Percentiles rank a stretch among this genome's conserved stretches.
These are phyloP conservation scores for Amorphotheca resinae DNA, from an alignment of 495 filamentous ascomycete genomes.

Conservation along the genomic window DNA sequence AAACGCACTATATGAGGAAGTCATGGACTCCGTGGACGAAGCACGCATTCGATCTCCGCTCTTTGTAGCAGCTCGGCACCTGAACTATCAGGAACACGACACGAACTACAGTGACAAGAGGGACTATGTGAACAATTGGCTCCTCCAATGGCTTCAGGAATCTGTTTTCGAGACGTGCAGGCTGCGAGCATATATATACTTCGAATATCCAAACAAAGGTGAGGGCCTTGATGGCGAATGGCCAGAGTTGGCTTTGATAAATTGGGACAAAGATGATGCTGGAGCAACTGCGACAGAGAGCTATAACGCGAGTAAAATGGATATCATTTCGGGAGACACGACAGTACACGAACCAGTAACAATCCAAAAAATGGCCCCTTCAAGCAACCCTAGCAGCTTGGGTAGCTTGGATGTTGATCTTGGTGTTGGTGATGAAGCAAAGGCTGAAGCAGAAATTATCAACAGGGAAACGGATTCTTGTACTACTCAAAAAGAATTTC, in stretches of 20 bases:
- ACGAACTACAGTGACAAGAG: slow-evolving; percentile 11
- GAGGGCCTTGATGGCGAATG: slow-evolving; percentile 9
- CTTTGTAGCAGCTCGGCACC: slow-evolving; percentile 5
- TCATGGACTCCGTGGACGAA: slow-evolving; percentile 12
- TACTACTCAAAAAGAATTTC: background rate
- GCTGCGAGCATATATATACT: slow-evolving; percentile 9
- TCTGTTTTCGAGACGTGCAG: slow-evolving; percentile 9
- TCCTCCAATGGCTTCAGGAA: slow-evolving; percentile 15
- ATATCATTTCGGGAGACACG: slow-evolving; percentile 11
- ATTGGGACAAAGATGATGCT: slow-evolving; percentile 13
- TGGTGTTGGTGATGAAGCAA: background rate
- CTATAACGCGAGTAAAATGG: slow-evolving; percentile 6
- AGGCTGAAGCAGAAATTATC: background rate
- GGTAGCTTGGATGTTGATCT: slow-evolving; percentile 1
- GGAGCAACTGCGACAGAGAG: slow-evolving; percentile 6
- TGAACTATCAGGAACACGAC: background rate
- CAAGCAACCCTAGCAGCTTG: too few species aligned
- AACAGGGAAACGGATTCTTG: slow-evolving; percentile 1
- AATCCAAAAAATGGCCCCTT: too few species aligned
- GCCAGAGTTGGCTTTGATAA: slow-evolving; percentile 9
- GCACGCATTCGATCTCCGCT: slow-evolving; percentile 11
- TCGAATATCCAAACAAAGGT: slow-evolving; percentile 2
- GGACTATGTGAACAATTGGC: slow-evolving; percentile 18
- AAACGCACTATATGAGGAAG: slow-evolving; percentile 11
- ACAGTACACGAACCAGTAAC: slow-evolving; percentile 1